phyloP scores from a whole-genome alignment of 2,329 filamentous ascomycete genomes.

The Exophiala sp. region DNA sequence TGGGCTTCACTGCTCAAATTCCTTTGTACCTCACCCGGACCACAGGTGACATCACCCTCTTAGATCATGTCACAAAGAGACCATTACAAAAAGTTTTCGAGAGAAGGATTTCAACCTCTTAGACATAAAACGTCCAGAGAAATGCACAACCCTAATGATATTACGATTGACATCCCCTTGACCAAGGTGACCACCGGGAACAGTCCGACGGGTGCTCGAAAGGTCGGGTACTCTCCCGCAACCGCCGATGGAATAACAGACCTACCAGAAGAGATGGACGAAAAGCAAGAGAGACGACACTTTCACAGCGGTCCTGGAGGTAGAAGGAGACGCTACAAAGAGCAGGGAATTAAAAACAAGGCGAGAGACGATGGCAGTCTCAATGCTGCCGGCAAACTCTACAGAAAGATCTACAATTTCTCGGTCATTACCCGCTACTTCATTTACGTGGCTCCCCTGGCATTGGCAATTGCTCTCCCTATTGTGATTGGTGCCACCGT shows the following conservation, averaged over 20 bases:
- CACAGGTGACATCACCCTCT: conserved; percentile 15
- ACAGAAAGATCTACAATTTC: conserved; percentile 59
- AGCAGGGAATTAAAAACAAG: conserved; percentile 34
- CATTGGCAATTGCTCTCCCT: conserved; percentile 57
- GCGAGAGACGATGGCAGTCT: conserved; percentile 52
- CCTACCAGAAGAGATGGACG: conserved; percentile 28
- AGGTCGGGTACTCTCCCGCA: conserved; percentile 36
- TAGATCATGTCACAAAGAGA: conserved; percentile 17
- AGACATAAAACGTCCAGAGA: conserved; percentile 35
- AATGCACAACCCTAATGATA: conserved; percentile 50
- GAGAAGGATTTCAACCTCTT: conserved; percentile 44
- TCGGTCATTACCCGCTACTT: conserved; percentile 62
- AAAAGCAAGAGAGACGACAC: conserved; percentile 19
- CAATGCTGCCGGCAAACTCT: conserved; percentile 58
- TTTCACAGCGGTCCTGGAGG: conserved; percentile 23
- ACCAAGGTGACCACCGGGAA: conserved; percentile 51
- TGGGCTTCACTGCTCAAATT: conserved; percentile 11
- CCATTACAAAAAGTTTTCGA: conserved; percentile 40
- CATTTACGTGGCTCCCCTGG: conserved; percentile 59
- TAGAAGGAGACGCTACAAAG: conserved; percentile 36
- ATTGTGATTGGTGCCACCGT: conserved; percentile 60
- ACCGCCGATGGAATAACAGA: conserved; percentile 30
- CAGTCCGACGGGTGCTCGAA: conserved; percentile 43
- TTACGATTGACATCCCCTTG: conserved; percentile 61
- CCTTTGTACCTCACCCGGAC: conserved; percentile 8